Evolutionary conservation across 1,139 yeast species (phyloP), one percentile per base, ranked within the genome.

Genomic region (Sugiyamaella sp.): DNA sequence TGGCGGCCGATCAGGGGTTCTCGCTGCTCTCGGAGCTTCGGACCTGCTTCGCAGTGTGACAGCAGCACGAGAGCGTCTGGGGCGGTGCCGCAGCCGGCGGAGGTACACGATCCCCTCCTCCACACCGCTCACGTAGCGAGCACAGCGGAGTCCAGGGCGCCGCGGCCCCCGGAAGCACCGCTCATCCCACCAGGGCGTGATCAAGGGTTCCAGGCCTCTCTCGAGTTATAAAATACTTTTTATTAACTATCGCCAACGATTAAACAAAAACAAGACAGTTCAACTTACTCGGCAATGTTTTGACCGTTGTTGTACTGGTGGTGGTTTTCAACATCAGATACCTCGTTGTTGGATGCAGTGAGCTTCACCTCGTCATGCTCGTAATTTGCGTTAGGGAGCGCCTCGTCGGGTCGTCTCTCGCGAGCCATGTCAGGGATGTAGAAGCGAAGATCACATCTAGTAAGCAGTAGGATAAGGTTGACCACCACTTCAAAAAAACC

Each of bases 371-470:
- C 48, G 35, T 38, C 45, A 19, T 48, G 17, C 17, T 42, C 43
- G 38, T 41, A 24, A 17, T 42, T 32, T 6, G 14, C 39, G 14
- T 39, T 21, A 14, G 33, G 22, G 16, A 33, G n/a, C 20, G 54
- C 29, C 21, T 52, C 55, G 25, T 25, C 29, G 20, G 55, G 29
- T 24, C 54, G 51, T 33, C 55, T 50, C 37, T 40, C 40, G 21
- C 48, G 46, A 43, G 60, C 58, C 57, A 52, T 54, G 48, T 85
- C 93, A 21, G 93, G 93, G 68, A 89, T 82, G 75, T 86, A 86
- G 72, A 86, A 86, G 66, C 95, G 77, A 63, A 86, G 76, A 67
- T 86, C 95, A 49, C 84, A 80, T 66, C 95, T 76, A 41, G 84
- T 82, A 25, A 82, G 68, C 44, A 86, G 68, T 68, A 82, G 84